A percentile compares a stretch with the other conserved stretches of the same genome.
Conservation (phyloP, 441 rosid genomes). For the Daphne laureola region DNA sequence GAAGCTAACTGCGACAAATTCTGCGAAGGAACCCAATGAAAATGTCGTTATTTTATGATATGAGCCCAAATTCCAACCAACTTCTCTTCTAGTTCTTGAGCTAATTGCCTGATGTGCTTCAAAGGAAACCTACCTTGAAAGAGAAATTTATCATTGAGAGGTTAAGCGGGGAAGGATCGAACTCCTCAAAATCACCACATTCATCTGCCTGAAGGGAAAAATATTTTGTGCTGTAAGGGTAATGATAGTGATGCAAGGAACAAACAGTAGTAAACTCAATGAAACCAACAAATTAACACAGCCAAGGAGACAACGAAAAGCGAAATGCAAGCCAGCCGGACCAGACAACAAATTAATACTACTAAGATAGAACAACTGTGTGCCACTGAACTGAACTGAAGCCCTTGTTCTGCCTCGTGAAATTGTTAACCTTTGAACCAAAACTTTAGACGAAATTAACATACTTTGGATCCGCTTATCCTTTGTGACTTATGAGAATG, state of each 20-base stretch:
- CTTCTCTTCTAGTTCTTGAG: no score
- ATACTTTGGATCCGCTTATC: no score
- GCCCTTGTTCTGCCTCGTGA: no score
- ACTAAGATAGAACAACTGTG: no score
- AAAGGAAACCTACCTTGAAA: slow-evolving; percentile 51
- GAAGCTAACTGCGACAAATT: slow-evolving; percentile 77
- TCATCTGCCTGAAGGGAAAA: slow-evolving; percentile 44
- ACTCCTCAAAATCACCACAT: slow-evolving; percentile 53
- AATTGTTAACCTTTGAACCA: no score
- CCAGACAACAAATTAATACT: no score
- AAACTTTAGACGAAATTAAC: no score
- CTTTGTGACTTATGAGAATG: no score
- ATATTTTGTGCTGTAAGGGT: slow-evolving; percentile 4
- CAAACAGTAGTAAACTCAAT: not conserved
- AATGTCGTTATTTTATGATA: not conserved
- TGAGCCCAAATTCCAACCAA: no score
- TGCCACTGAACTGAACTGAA: no score
- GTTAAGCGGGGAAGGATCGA: slow-evolving; percentile 42
- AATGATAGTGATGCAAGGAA: not conserved
- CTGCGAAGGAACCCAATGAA: slow-evolving; percentile 25
- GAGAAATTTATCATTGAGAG: slow-evolving; percentile 68
- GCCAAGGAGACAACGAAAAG: no score
- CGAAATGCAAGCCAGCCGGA: no score
- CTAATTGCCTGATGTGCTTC: not conserved
- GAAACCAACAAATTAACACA: not conserved